Base-by-base conservation (phyloP, 768 basidiomycete species). In the Amanita rimosa region DNA sequence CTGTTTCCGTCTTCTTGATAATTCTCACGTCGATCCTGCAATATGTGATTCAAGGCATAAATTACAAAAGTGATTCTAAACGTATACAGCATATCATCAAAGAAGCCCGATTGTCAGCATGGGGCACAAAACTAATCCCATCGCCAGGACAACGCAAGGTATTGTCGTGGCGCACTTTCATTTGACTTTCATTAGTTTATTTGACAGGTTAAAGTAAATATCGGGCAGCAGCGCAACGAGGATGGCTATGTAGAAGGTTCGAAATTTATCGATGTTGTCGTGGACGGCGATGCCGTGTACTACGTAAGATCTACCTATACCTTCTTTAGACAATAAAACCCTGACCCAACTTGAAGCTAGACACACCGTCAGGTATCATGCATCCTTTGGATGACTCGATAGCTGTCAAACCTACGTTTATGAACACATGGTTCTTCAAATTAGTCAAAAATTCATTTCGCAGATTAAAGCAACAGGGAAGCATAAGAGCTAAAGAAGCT, bases 21-120 rank as follows among this genome's bases (percentile, higher is more conserved):
- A 51, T 87, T 38, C 65, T 96, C 34, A 84, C 92, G 0, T 85
- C 85, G n/a, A 73, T 69, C 3, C 63, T 96, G 58, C 95, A 99
- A 62, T 83, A 85, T 55, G 53, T 93, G 22, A 75, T 93, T 43
- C 87, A 91, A 54, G 68, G 67, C 47, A 67, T 95, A 53, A 94
- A 85, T 60, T 82, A 89, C 64, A 78, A 69, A 52, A 75, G 76
- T 26, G 89, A 96, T 58, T 58, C 86, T 41, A 67, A 67, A 39
- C 78, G 84, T 29, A 79, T 99, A 34, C 77, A 82, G 31, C 60
- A 64, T 36, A 76, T 85, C 55, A 65, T 77, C 4, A 55, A 57
- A 38, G 74, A 81, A 41, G 91, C 90, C n/a, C 74, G 74, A 49
- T 55, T 72, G 35, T 75, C 80, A 9, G 91, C 91, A 6, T 94